phyloP scores from a whole-genome alignment of 495 filamentous ascomycete species.

The Tuber calosporum region DNA sequence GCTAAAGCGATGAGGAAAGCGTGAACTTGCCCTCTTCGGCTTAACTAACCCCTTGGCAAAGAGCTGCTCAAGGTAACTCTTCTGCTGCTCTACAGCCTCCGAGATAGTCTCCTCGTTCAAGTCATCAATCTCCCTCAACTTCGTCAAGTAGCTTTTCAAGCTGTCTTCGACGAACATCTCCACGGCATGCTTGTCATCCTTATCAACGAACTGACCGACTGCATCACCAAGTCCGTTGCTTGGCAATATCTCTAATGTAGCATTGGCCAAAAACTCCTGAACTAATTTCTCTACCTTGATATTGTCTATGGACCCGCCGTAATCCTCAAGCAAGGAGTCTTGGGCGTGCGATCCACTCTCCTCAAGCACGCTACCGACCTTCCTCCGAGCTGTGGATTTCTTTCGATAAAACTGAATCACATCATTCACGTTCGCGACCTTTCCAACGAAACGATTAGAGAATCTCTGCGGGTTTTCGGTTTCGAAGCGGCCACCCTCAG shows the following conservation, averaged over 20 bases:
- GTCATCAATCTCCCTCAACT: conserved; percentile 62
- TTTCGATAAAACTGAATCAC: conserved; percentile 90
- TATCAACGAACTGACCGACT: conserved; percentile 85
- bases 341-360: conserved; percentile 56
- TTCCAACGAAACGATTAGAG: conserved; percentile 82
- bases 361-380: conserved; percentile 46
- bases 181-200: conserved; percentile 90
- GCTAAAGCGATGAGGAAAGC: background rate
- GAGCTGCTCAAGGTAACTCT: conserved; percentile 60
- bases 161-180: conserved; percentile 80
- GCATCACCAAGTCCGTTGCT: conserved; percentile 89
- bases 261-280: conserved; percentile 70
- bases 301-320: conserved; percentile 54
- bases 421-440: conserved; percentile 88
- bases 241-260: conserved; percentile 82
- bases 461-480: conserved; percentile 95
- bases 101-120: conserved; percentile 61
- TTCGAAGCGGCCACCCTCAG: conserved; percentile 78
- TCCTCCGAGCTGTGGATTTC: conserved; percentile 51
- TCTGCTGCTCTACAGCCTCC: conserved; percentile 63
- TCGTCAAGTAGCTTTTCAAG: conserved; percentile 65
- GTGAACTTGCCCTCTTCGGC: conserved; percentile 45
- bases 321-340: conserved; percentile 47
- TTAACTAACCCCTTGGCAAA: conserved; percentile 63
- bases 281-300: conserved; percentile 86